Evolutionary conservation across 306 rosid genomes (phyloP).

Genomic region (Corylus heterophylla): DNA sequence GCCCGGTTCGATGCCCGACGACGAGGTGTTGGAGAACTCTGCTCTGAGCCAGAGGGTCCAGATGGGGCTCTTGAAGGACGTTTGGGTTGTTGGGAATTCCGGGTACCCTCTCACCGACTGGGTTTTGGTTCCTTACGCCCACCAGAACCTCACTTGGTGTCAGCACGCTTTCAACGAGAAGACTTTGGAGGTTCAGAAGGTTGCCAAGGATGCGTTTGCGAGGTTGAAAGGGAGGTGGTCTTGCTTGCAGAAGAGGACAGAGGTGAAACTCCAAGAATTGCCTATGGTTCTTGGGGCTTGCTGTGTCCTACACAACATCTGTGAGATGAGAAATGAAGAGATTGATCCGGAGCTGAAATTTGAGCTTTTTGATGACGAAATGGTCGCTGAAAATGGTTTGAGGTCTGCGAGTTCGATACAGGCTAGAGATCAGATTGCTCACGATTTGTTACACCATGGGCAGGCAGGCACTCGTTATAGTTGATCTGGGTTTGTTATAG

Average conservation of each 20-base stretch:
- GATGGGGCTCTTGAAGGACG: constrained; percentile 56
- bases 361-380: constrained; percentile 69
- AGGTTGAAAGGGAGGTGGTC: constrained; percentile 80
- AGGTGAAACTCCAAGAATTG: constrained; percentile 78
- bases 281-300: constrained; percentile 84
- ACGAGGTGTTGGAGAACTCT: constrained; percentile 64
- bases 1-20: constrained; percentile 80
- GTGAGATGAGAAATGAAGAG: constrained; percentile 64
- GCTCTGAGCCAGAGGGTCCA: constrained; percentile 54
- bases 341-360: constrained; percentile 41
- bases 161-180: constrained; percentile 75
- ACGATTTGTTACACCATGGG: constrained; percentile 71
- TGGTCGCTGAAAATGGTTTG: constrained; percentile 45
- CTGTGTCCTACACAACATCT: constrained; percentile 82
- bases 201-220: constrained; percentile 63
- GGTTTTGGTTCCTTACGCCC: constrained; percentile 69
- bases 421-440: constrained; percentile 75
- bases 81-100: constrained; percentile 74
- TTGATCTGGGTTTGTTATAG: constrained; percentile 4
- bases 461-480: constrained; percentile 48
- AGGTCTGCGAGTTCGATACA: constrained; percentile 43
- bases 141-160: constrained; percentile 66
- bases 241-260: constrained; percentile 83
- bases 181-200: constrained; percentile 41
- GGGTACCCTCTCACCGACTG: constrained; percentile 78